A percentile compares a stretch with the other conserved stretches of the same genome.
Evolutionary conservation across 257 asterid species (phyloP).

Genomic region (Solanum corneliomulleri): DNA sequence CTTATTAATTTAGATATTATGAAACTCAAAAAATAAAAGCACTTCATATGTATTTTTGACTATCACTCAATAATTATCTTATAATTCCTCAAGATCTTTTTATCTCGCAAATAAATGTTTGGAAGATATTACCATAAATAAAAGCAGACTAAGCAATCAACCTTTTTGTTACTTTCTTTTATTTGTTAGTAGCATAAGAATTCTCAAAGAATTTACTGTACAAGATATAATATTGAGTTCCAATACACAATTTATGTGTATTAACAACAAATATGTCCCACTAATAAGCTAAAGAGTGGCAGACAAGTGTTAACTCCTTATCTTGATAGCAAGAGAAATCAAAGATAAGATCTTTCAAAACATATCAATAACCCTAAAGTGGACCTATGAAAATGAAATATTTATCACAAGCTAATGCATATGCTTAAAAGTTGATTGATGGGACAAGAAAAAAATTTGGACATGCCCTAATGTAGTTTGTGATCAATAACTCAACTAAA

Average conservation of each 20-base stretch:
- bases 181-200: neutral
- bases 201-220: neutral
- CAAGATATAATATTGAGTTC: neutral
- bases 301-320: neutral
- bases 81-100: neutral
- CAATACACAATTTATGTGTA: neutral
- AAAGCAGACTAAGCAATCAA: neutral
- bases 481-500: neutral
- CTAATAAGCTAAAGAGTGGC: neutral
- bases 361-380: neutral
- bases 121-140: neutral
- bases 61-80: neutral
- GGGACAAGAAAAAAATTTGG: neutral
- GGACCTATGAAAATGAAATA: neutral
- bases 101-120: neutral
- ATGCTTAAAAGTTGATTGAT: neutral
- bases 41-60: neutral
- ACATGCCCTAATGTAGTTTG: neutral
- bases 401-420: neutral
- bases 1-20: neutral
- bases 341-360: neutral
- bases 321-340: neutral
- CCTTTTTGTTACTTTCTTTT: neutral
- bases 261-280: neutral
- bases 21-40: neutral